Evolutionary conservation across 306 rosid species (phyloP).

Genomic region (Ceratonia siliqua): DNA sequence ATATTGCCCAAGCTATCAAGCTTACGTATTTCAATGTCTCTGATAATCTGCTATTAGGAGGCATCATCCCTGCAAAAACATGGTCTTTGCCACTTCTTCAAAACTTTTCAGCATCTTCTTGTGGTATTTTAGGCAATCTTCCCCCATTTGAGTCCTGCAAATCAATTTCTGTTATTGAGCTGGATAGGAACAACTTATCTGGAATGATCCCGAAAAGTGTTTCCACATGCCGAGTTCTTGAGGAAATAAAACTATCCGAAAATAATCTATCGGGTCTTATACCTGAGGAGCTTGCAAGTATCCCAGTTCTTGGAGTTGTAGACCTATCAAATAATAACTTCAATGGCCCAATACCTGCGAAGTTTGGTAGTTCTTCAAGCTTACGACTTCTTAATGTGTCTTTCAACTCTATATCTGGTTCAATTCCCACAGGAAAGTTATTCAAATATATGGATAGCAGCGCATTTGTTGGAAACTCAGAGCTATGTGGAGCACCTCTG

Average conservation of each 20-base stretch:
- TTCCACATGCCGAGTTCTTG: conserved; percentile 64
- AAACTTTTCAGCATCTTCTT: conserved; percentile 78
- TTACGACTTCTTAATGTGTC: conserved; percentile 81
- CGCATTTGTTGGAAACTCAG: conserved; percentile 75
- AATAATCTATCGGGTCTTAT: conserved; percentile 74
- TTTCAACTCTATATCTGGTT: conserved; percentile 79
- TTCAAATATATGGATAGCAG: conserved; percentile 61
- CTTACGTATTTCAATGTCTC: conserved; percentile 82
- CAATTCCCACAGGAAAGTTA: conserved; percentile 59
- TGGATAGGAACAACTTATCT: conserved; percentile 58
- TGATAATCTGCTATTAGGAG: conserved; percentile 59
- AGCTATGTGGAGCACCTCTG: conserved; percentile 90
- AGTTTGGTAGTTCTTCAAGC: conserved; percentile 66
- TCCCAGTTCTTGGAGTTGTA: conserved; percentile 59
- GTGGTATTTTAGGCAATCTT: conserved; percentile 64
- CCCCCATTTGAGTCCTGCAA: conserved; percentile 69
- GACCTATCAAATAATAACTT: conserved; percentile 74
- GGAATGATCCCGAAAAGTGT: conserved; percentile 62
- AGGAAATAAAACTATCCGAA: conserved; percentile 52
- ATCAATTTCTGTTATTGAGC: conserved; percentile 60
- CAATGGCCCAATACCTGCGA: conserved; percentile 68
- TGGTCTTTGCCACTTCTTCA: conserved; percentile 71
- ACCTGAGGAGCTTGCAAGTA: conserved; percentile 77
- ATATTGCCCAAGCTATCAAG: conserved; percentile 59
- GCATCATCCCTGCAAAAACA: conserved; percentile 55